phyloP scores from a whole-genome alignment of 2,329 filamentous ascomycete species.

The Trichoderma pleuroti region DNA sequence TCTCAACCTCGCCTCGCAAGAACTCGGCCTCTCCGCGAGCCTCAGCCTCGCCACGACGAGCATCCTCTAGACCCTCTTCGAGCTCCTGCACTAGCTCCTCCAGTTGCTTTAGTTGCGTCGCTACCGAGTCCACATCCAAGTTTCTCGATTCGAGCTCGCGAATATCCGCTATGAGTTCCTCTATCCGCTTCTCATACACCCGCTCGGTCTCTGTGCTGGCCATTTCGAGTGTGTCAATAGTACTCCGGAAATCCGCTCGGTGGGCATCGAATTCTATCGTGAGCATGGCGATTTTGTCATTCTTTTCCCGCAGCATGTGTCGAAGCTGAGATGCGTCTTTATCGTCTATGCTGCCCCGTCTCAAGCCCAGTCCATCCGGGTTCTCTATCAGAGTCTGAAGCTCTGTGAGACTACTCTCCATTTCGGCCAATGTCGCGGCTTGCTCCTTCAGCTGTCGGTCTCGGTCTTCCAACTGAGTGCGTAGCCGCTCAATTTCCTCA shows the following conservation, averaged over 20 bases:
- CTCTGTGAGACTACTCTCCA: conserved; percentile 84
- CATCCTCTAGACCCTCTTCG: conserved; percentile 94
- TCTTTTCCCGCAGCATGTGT: conserved; percentile 85
- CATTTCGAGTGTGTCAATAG: conserved; percentile 92
- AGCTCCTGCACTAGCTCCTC: conserved; percentile 96
- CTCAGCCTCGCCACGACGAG: conserved; percentile 88
- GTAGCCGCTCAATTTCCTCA: conserved; percentile 71
- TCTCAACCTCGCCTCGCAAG: conserved; percentile 87
- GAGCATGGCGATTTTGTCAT: conserved; percentile 90
- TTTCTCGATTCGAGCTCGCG: conserved; percentile 77
- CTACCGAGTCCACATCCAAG: conserved; percentile 88
- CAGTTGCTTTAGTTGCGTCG: conserved; percentile 86
- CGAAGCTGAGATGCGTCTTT: conserved; percentile 75
- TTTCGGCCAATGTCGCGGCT: conserved; percentile 74
- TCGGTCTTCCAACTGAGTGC: conserved; percentile 72
- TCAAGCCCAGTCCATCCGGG: conserved; percentile 41
- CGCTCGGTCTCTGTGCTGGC: conserved; percentile 93
- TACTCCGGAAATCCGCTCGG: conserved; percentile 91
- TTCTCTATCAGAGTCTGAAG: conserved; percentile 66
- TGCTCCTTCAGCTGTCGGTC: conserved; percentile 89
- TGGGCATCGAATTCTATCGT: conserved; percentile 94
- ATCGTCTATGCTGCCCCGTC: conserved; percentile 55
- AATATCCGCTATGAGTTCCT: conserved; percentile 78
- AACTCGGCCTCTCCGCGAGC: conserved; percentile 96
- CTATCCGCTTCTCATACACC: conserved; percentile 91